Conservation (phyloP, 192 early-diverging fungal species). For the Backusella psychrophila region DNA sequence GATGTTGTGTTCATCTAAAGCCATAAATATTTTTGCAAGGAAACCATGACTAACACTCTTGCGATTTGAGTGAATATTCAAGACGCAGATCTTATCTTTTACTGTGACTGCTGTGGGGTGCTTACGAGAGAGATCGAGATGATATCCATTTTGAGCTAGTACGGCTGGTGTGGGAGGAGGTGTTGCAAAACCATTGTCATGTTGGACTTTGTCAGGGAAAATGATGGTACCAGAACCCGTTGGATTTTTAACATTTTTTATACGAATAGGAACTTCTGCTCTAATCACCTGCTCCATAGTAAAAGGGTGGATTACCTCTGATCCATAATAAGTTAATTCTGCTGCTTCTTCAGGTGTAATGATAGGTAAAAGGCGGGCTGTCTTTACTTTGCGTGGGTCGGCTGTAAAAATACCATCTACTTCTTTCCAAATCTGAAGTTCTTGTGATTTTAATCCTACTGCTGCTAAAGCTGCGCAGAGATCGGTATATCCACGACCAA, state of each 20-base stretch:
- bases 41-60: conserved; percentile 90
- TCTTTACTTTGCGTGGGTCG: conserved; percentile 86
- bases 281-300: conserved; percentile 97
- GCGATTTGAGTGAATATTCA: conserved; percentile 92
- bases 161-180: conserved; percentile 46
- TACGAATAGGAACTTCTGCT: conserved; percentile 88
- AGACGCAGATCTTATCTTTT: conserved; percentile 83
- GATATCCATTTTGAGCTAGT: conserved; percentile 59
- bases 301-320: conserved; percentile 89
- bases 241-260: conserved; percentile 92
- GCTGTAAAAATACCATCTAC: conserved; percentile 96
- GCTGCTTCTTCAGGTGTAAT: conserved; percentile 93
- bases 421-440: conserved; percentile 97
- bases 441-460: conserved; percentile 73
- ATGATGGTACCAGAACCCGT: conserved; percentile 83
- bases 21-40: conserved; percentile 84
- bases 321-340: conserved; percentile 90
- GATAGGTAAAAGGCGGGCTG: conserved; percentile 70
- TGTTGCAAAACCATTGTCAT: conserved; percentile 24
- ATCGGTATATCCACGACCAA: conserved; percentile 93
- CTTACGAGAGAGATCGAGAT: conserved; percentile 51
- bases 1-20: conserved; percentile 76
- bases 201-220: conserved; percentile 57
- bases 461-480: conserved; percentile 87
- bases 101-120: conserved; percentile 90